Base-by-base conservation (phyloP, 78 protist genomes). In the Chrysochromulina tobinii region DNA sequence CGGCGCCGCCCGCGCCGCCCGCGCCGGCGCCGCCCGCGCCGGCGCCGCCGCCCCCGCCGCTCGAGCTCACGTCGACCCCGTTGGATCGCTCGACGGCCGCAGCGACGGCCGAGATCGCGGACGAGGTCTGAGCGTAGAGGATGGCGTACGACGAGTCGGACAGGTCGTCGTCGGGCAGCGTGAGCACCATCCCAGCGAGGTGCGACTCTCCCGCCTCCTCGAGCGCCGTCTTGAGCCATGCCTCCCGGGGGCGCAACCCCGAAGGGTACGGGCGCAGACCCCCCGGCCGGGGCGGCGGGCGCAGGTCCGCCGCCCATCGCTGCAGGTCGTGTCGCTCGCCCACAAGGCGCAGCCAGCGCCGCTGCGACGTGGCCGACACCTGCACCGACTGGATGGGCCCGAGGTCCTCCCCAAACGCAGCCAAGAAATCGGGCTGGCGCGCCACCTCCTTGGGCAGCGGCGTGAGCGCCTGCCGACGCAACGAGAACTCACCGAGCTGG, bases 301-400 rank as follows among this genome's bases (percentile, higher is more conserved):
- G 83, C 57, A 15, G 3, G 57, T 50, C 54, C 58, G 83, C 83
- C 17, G 79, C 50, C 79, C 79, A 69, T 11, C 21, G 9, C 51
- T 69, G 51, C 53, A 69, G n/a, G 81, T 87, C 90, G 61, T 81
- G 51, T 7, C 59, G 75, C 51, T 14, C 14, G 14, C 91, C 91
- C 21, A 88, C 83, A 25, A 88, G 57, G 38, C 69, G 79, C 55
- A 15, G 25, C 91, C 81, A 68, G 38, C 23, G 72, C 38, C 91
- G 79, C 66, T 55, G 66, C 83, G 79, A 23, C 48, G 91, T 68
- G 17, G 12, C 0, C 51, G 73, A 48, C 14, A 88, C 53, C 66
- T 88, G 91, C 64, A 75, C 57, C 66, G 58, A 8, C 25, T 75
- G 38, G 18, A n/a, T 18, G 50, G 77, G 12, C 55, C 21, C 50